Evolutionary conservation across 306 rosid species (phyloP).

Genomic region (Dalbergia oliveri): DNA sequence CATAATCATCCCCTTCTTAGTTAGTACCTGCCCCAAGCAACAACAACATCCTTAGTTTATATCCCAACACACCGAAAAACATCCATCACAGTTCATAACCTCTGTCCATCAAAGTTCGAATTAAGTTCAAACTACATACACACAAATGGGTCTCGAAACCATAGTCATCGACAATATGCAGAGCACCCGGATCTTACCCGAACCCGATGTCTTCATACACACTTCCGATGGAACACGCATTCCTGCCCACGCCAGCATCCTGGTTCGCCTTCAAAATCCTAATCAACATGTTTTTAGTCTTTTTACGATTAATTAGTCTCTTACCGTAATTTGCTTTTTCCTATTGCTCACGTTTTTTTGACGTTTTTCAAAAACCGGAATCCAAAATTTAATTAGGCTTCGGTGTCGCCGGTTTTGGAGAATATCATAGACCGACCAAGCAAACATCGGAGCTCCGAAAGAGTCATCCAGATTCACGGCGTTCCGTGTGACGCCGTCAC

Average conservation of each 20-base stretch:
- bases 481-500: constrained; percentile 82
- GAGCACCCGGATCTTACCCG: constrained; percentile 57
- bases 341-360: background rate
- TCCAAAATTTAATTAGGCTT: constrained; percentile 55
- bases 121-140: background rate
- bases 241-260: constrained; percentile 76
- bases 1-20: background rate
- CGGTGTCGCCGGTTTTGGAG: constrained; percentile 79
- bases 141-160: constrained; percentile 43
- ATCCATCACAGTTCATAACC: background rate
- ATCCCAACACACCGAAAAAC: background rate
- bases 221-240: constrained; percentile 75
- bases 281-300: background rate
- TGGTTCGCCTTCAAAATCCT: constrained; percentile 54
- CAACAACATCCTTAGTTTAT: no score
- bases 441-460: constrained; percentile 68
- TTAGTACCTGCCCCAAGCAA: background rate
- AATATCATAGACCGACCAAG: constrained; percentile 72
- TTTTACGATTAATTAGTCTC: background rate
- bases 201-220: constrained; percentile 73
- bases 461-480: constrained; percentile 76
- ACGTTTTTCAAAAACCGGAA: background rate
- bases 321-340: background rate
- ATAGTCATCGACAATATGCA: constrained; percentile 17
- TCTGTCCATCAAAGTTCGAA: background rate